Conservation (phyloP, 257 asterid species). For the Ehretia macrophylla region DNA sequence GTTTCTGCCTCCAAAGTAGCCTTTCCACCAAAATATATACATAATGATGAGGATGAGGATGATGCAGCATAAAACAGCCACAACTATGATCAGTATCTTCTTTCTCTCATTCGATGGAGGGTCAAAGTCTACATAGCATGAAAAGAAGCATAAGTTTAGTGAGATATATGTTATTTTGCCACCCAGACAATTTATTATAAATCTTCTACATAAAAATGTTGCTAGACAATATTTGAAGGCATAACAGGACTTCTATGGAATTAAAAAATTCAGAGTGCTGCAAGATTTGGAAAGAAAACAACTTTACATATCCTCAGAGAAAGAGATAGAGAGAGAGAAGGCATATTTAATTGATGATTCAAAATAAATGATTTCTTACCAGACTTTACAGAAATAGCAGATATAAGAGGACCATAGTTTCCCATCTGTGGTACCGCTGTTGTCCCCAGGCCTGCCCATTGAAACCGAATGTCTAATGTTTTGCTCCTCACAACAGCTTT, state of each 20-base stretch:
- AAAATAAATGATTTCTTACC: slow-evolving; percentile 19
- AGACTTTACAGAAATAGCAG: slow-evolving; percentile 58
- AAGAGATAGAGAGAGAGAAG: too few relatives aligned
- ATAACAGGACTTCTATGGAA: neutral
- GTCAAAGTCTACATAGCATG: slow-evolving; percentile 33
- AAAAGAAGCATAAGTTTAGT: slow-evolving; percentile 6
- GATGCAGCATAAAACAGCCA: slow-evolving; percentile 20
- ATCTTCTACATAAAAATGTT: neutral
- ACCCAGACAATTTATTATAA: neutral
- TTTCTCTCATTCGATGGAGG: slow-evolving; percentile 40
- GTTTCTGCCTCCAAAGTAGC: slow-evolving; percentile 21
- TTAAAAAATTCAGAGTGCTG: too few relatives aligned
- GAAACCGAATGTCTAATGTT: slow-evolving; percentile 44
- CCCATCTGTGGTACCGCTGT: slow-evolving; percentile 44
- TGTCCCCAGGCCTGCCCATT: slow-evolving; percentile 49
- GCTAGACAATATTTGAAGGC: too few relatives aligned
- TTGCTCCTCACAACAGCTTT: slow-evolving; percentile 25
- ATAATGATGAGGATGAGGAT: slow-evolving; percentile 27
- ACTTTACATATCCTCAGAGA: too few relatives aligned
- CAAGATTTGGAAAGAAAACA: too few relatives aligned
- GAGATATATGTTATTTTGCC: neutral
- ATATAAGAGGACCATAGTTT: slow-evolving; percentile 50
- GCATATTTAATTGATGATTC: slow-evolving; percentile 1
- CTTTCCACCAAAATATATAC: slow-evolving; percentile 33
- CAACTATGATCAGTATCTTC: slow-evolving; percentile 32